These are phyloP conservation scores for Ulmus americana DNA, from an alignment of 331 rosid genomes.

Conservation along the genomic window DNA sequence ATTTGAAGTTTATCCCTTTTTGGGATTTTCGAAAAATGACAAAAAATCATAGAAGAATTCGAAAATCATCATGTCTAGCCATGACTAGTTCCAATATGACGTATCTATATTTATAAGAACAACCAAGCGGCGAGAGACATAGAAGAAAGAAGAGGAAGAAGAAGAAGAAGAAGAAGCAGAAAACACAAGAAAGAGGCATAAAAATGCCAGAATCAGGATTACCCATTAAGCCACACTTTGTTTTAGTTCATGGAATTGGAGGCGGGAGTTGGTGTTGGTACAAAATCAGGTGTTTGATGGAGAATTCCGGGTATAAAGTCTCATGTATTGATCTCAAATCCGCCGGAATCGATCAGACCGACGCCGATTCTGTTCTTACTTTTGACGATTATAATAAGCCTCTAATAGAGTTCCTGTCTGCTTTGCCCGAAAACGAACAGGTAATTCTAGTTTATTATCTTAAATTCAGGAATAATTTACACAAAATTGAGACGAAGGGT, in stretches of 20 bases:
- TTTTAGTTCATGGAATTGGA: conserved; percentile 68
- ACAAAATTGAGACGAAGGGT: neutral
- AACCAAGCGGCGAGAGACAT: conserved; percentile 2
- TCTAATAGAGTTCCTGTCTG: conserved; percentile 52
- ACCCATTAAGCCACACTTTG: conserved; percentile 51
- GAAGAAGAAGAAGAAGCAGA: conserved; percentile 14
- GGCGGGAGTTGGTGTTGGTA: conserved; percentile 91
- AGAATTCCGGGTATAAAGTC: conserved; percentile 65
- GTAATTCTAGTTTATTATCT: conserved; percentile 20
- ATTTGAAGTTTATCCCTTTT: neutral
- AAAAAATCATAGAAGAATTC: conserved; percentile 5
- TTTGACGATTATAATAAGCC: conserved; percentile 74
- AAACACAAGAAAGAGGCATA: conserved; percentile 13
- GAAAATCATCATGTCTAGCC: conserved; percentile 22
- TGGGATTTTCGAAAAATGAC: conserved; percentile 17
- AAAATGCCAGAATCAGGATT: conserved; percentile 15
- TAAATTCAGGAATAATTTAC: too few species aligned
- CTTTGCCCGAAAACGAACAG: conserved; percentile 62
- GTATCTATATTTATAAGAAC: neutral
- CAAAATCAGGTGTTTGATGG: conserved; percentile 75
- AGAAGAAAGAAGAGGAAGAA: conserved; percentile 7
- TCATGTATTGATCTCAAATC: conserved; percentile 72
- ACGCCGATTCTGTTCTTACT: conserved; percentile 48
- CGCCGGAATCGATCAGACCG: conserved; percentile 52
- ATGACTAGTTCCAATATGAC: conserved; percentile 20